Base-by-base conservation (phyloP, 192 early-diverging fungal species). In the Linnemannia zychae region DNA sequence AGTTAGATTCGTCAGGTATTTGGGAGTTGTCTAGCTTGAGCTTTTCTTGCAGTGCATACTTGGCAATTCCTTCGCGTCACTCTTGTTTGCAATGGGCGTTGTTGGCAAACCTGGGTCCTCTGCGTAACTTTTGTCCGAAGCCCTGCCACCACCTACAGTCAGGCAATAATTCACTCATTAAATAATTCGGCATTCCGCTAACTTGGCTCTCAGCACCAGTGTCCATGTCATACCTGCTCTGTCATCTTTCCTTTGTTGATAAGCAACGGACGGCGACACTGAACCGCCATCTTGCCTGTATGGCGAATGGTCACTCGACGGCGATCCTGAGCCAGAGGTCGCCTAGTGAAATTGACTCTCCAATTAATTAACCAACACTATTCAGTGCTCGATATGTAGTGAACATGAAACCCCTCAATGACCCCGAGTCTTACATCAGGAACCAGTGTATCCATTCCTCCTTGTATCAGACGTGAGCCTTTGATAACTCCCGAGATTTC, bases 211-310 rank as follows among this genome's bases (percentile, higher is more conserved):
- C 9, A 47, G 63, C 74, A 46, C 38, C 9, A 13, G 28, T n/a
- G 57, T 33, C 22, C 4, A 33, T 53, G 57, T 18, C 22, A 67
- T 76, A 67, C 74, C 74, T 50, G 28, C n/a, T 33, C 44, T 76
- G 63, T 17, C 46, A 28, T 44, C 63, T 65, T 44, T 47, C 48
- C 63, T n/a, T 34, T 76, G 7, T 57, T 67, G 44, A 76, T 49
- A 37, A 67, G 74, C 74, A 16, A 76, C 74, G 65, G 6, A 48
- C 63, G 74, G 74, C 57, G 74, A 76, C 31, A 3, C 66, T 7
- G 67, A 4, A n/a, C 67, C 18, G 40, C 67, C n/a, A 1, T 12
- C 7, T 68, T 36, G 11, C 17, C 67, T 37, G 2, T 24, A 17
- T 36, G 28, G 63, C 24, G 44, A 36, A 7, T 76, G 31, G 3